Evolutionary conservation across 2,329 filamentous ascomycete species (phyloP).

Genomic region (Mycosphaerella sp.): DNA sequence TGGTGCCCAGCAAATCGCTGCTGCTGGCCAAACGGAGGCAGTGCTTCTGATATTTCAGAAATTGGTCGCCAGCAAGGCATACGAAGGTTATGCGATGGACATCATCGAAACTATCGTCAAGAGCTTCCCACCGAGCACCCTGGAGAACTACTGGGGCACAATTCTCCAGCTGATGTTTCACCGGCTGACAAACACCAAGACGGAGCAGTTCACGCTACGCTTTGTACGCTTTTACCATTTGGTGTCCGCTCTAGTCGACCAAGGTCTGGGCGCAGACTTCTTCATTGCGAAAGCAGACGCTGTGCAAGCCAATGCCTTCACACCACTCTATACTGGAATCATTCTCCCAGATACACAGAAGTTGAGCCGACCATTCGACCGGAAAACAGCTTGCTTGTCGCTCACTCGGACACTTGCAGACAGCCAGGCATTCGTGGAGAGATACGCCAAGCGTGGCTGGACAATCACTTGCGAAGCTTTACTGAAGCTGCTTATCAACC

Average conservation of each 20-base stretch:
- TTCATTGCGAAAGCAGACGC: slow-evolving; percentile 80
- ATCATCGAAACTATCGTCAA: slow-evolving; percentile 74
- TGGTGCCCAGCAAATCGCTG: slow-evolving; percentile 64
- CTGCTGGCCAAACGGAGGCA: slow-evolving; percentile 75
- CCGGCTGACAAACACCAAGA: slow-evolving; percentile 62
- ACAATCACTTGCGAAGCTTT: slow-evolving; percentile 82
- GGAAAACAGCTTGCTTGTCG: slow-evolving; percentile 88
- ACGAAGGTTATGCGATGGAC: slow-evolving; percentile 83
- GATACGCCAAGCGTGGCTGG: slow-evolving; percentile 74
- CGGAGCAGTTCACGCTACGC: slow-evolving; percentile 76
- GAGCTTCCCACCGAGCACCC: slow-evolving; percentile 64
- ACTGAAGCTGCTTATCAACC: slow-evolving; percentile 81
- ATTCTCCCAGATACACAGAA: slow-evolving; percentile 87
- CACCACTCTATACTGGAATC: slow-evolving; percentile 75
- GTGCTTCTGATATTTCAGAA: slow-evolving; percentile 96
- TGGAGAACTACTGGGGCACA: slow-evolving; percentile 71
- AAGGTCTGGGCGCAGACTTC: slow-evolving; percentile 85
- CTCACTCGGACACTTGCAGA: slow-evolving; percentile 88
- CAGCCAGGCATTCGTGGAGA: slow-evolving; percentile 72
- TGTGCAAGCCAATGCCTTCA: slow-evolving; percentile 72
- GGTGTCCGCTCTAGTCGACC: slow-evolving; percentile 69
- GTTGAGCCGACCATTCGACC: slow-evolving; percentile 77
- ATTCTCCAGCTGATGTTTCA: slow-evolving; percentile 79
- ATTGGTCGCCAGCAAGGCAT: slow-evolving; percentile 71
- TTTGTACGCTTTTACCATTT: slow-evolving; percentile 96